These are phyloP conservation scores for Boletellus sp. DNA, from an alignment of 1,284 basidiomycete genomes.

Conservation along the genomic window DNA sequence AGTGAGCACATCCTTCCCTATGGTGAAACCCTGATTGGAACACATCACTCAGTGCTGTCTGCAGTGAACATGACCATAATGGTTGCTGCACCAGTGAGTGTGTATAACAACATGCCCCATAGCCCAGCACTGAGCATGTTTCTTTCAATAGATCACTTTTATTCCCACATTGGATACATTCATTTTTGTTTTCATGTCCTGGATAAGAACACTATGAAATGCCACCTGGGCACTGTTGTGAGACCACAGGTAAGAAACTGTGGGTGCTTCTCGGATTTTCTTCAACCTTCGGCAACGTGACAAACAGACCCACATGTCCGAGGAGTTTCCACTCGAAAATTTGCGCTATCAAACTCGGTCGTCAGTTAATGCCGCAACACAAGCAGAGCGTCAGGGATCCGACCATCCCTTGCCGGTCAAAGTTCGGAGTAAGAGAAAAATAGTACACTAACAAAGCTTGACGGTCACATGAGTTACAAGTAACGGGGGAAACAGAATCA, in stretches of 20 bases:
- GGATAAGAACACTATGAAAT: background rate
- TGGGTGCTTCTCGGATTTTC: constrained; percentile 28
- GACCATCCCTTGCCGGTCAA: too few relatives aligned
- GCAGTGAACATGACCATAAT: constrained; percentile 18
- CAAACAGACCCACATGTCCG: background rate
- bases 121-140: background rate
- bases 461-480: background rate
- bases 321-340: constrained; percentile 3
- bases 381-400: background rate
- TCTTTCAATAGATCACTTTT: constrained; percentile 16
- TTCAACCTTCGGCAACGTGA: constrained; percentile 29
- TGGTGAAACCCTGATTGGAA: background rate
- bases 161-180: constrained; percentile 27
- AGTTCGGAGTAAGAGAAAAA: background rate
- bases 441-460: constrained; percentile 4
- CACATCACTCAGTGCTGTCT: constrained; percentile 17
- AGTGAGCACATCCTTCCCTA: constrained; percentile 4
- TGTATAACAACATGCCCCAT: background rate
- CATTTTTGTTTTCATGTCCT: constrained; percentile 7
- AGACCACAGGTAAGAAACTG: constrained; percentile 6
- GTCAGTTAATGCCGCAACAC: background rate
- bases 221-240: constrained; percentile 27
- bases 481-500: background rate
- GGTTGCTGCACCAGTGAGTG: constrained; percentile 21
- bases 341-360: constrained; percentile 5